Evolutionary conservation across 2,329 filamentous ascomycete species (phyloP), one percentile per base, ranked within the genome.

Genomic region (Xylaria polymorpha): DNA sequence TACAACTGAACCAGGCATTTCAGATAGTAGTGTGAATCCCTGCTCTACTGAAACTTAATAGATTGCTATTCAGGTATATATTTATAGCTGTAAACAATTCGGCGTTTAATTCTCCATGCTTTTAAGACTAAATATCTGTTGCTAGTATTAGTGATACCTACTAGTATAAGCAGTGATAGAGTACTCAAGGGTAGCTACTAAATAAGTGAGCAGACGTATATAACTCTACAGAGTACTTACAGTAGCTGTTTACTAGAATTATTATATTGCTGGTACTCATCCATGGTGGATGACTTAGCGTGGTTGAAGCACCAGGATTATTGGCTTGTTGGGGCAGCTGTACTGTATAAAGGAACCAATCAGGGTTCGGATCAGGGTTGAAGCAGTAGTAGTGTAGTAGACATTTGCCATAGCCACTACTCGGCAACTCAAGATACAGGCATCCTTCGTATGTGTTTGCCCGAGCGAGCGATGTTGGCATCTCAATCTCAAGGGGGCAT

Each of bases 21-120:
- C 25, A 29, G 4, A 29, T 29, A 29, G 25, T 55, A 35, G 51
- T 18, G 10, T n/a, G 5, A 12, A 55, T 55, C 51, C 51, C 18
- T 14, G 51, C 35, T 29, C 18, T 20, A 55, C 8, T 55, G 51
- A 55, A 55, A 55, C 51, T 55, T 55, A 35, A 35, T n/a, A 37
- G 25, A 35, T 55, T 20, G 20, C 44, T n/a, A 22, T 15, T 43
- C 18, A 43, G 15, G 41, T 43, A 43, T 44, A n/a, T 44, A 43
- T 44, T 44, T 44, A 44, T 44, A 44, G 18, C n/a, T 18, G 43
- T 44, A 46, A 12, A 20, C 14, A 2, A 43, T 18, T 43, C 35
- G 7, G 10, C 10, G 35, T 37, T 37, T 37, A 37, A 37, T 37
- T 10, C 10, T 43, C 18, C 10, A 43, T 29, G 25, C 25, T 29